These are phyloP conservation scores for Nothomitra cinnamomea DNA, from an alignment of 2,329 filamentous ascomycete genomes.

Conservation along the genomic window DNA sequence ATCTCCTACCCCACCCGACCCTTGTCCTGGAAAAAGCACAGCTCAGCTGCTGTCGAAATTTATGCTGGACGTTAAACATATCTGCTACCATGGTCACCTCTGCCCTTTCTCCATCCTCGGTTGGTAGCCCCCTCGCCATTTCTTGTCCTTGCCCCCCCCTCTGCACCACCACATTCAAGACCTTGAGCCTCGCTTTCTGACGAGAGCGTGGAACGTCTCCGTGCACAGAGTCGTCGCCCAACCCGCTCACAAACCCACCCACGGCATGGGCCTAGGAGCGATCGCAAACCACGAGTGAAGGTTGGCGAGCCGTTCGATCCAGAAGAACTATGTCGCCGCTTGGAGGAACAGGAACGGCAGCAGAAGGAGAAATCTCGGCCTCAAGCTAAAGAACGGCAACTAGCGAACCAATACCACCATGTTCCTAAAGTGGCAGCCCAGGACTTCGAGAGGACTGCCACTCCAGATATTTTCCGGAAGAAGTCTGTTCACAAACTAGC, in stretches of 20 bases:
- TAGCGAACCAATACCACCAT: not conserved
- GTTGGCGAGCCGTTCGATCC: slow-evolving; percentile 2
- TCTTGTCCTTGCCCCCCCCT: too few species aligned
- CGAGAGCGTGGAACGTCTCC: not conserved
- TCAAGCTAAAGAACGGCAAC: not conserved
- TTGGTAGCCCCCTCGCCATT: too few species aligned
- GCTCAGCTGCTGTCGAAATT: too few species aligned
- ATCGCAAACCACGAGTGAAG: not conserved
- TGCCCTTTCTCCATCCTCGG: too few species aligned
- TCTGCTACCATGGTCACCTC: too few species aligned
- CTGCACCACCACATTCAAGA: not conserved
- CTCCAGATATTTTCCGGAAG: not conserved
- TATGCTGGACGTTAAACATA: too few species aligned
- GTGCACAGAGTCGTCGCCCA: not conserved
- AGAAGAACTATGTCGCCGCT: slow-evolving; percentile 2
- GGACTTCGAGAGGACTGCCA: not conserved
- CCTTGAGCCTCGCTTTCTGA: not conserved
- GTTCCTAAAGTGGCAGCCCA: not conserved
- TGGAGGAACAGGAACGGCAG: not conserved
- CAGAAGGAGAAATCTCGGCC: not conserved
- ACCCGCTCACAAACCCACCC: not conserved
- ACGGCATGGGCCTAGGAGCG: not conserved
- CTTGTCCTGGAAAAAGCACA: too few species aligned
- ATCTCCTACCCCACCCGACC: too few species aligned
- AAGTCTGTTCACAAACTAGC: not conserved